These are phyloP conservation scores for Endoconidiophora laricicola DNA, from an alignment of 2,329 filamentous ascomycete genomes.

Conservation along the genomic window DNA sequence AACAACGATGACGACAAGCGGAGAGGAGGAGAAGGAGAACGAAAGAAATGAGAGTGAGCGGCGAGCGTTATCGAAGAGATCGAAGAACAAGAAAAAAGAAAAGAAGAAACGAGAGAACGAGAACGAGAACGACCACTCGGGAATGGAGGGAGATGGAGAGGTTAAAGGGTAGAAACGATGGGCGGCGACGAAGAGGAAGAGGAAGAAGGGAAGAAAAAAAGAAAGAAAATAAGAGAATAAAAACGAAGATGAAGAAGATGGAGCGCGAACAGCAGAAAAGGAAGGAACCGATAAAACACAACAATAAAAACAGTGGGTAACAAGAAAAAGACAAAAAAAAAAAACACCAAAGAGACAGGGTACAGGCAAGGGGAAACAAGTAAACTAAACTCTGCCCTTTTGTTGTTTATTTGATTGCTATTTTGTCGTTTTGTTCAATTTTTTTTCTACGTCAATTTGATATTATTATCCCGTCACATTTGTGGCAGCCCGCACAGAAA, in stretches of 20 bases:
- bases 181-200: background rate
- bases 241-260: conserved; percentile 24
- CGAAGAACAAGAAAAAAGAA: conserved; percentile 2
- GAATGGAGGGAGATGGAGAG: conserved; percentile 1
- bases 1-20: background rate
- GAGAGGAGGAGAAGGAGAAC: conserved; percentile 2
- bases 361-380: background rate
- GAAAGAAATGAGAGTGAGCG: background rate
- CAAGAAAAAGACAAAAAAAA: background rate
- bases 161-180: background rate
- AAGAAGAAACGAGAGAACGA: conserved; percentile 1
- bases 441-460: too few species aligned
- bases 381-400: background rate
- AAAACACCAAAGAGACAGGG: background rate
- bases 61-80: background rate
- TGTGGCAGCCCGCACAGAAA: too few species aligned
- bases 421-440: too few species aligned
- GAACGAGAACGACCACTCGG: background rate
- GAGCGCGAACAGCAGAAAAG: conserved; percentile 17
- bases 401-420: too few species aligned
- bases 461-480: too few species aligned
- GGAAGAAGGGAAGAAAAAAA: conserved; percentile 25
- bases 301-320: conserved; percentile 25
- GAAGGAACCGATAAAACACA: conserved; percentile 20
- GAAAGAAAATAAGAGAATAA: conserved; percentile 32